Conservation (phyloP, 2,329 filamentous ascomycete species). For the Gaeumannomyces tritici region DNA sequence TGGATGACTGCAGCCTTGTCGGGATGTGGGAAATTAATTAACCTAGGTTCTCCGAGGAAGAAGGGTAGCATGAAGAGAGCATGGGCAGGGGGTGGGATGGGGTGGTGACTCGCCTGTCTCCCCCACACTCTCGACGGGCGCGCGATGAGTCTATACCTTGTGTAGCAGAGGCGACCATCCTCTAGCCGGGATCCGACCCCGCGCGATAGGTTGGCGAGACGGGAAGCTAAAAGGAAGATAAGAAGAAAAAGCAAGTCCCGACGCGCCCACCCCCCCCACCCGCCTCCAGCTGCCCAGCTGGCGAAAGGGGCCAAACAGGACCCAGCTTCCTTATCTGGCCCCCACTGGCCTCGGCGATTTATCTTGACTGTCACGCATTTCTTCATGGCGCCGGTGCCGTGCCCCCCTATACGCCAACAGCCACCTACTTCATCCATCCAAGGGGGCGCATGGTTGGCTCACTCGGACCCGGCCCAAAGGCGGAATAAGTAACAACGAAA, state of each 20-base stretch:
- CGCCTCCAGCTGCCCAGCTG: no score
- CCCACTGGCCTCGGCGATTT: background rate
- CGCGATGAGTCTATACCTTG: background rate
- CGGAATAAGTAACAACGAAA: no score
- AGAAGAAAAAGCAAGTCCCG: background rate
- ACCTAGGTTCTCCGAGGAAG: background rate
- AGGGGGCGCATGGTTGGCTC: background rate
- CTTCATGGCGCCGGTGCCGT: background rate
- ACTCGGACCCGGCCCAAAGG: no score
- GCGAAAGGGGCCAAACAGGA: background rate
- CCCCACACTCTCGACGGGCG: no score
- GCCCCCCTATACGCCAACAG: background rate
- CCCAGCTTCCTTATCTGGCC: conserved; percentile 2
- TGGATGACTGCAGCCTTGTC: background rate
- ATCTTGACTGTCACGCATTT: no score
- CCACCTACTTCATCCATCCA: background rate
- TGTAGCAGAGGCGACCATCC: no score
- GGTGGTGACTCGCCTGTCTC: background rate
- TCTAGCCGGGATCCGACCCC: background rate
- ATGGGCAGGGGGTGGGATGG: background rate
- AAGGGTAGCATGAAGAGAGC: background rate
- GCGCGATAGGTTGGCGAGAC: background rate
- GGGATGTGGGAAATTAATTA: background rate
- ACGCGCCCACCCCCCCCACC: background rate
- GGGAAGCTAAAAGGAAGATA: background rate